These are phyloP conservation scores for Mrakiaceae sp. DNA, from an alignment of 1,284 basidiomycete species.

Conservation along the genomic window DNA sequence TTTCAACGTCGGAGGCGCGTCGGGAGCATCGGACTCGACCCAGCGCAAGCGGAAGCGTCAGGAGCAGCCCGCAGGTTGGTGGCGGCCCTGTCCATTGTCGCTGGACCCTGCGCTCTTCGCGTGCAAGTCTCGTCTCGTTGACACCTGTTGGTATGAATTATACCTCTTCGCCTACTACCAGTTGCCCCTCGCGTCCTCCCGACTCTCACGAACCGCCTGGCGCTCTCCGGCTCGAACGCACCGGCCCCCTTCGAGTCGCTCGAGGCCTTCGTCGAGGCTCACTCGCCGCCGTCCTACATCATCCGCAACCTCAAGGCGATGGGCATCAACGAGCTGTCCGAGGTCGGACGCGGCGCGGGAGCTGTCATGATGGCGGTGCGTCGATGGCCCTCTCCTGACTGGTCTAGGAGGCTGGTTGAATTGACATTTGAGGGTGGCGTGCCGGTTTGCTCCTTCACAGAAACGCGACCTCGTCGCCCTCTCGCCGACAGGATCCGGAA, in stretches of 20 bases:
- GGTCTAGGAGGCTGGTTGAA: constrained; percentile 19
- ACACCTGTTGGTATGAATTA: no score
- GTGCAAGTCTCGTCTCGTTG: no score
- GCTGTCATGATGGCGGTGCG: constrained; percentile 17
- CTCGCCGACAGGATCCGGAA: constrained; percentile 89
- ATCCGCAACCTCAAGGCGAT: constrained; percentile 50
- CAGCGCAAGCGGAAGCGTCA: no score
- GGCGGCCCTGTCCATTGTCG: no score
- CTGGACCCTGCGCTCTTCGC: no score
- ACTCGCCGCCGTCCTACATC: constrained; percentile 46
- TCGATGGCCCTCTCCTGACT: constrained; percentile 17
- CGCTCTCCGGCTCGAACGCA: constrained; percentile 54
- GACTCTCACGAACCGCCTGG: constrained; percentile 45
- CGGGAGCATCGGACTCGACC: no score
- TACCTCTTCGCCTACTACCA: not conserved
- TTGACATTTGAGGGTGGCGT: constrained; percentile 25
- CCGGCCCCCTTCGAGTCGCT: constrained; percentile 52
- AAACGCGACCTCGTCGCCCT: constrained; percentile 75
- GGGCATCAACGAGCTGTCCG: constrained; percentile 39
- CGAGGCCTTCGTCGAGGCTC: constrained; percentile 45
- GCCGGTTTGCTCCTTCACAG: constrained; percentile 32
- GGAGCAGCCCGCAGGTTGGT: no score
- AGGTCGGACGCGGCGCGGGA: constrained; percentile 14
- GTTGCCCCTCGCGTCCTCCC: constrained; percentile 15
- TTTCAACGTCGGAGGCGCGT: no score